phyloP scores from a whole-genome alignment of 305 asterid species.

The Fraxinus dipetala region DNA sequence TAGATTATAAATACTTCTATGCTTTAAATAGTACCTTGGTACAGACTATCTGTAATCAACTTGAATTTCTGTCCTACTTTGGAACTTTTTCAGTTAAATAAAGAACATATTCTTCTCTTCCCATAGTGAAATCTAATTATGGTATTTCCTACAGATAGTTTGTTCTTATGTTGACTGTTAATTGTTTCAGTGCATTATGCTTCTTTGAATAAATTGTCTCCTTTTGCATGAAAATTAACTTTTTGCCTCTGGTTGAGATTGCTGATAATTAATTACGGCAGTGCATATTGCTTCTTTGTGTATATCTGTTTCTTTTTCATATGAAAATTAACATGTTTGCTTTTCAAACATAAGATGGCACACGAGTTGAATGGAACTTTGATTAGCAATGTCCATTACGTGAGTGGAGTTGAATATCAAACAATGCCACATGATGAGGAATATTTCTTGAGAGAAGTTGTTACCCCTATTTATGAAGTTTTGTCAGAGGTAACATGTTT shows the following conservation, averaged over 20 bases:
- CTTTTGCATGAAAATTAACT: conserved; percentile 21
- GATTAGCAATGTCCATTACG: conserved; percentile 59
- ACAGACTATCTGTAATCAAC: not conserved
- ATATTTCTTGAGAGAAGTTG: conserved; percentile 74
- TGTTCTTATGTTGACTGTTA: conserved; percentile 8
- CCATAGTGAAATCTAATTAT: not conserved
- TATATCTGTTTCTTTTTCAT: not conserved
- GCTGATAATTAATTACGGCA: not conserved
- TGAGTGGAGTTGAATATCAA: conserved; percentile 61
- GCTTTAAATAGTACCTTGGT: conserved; percentile 1
- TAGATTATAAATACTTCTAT: not conserved
- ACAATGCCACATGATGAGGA: conserved; percentile 60
- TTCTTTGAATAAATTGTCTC: conserved; percentile 9
- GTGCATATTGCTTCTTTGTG: conserved; percentile 14
- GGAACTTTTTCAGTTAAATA: not conserved
- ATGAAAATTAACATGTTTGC: conserved; percentile 24
- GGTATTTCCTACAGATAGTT: not conserved
- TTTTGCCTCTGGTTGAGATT: not conserved
- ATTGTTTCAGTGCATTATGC: conserved; percentile 3
- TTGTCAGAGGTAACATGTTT: conserved; percentile 54
- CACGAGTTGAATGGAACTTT: conserved; percentile 63
- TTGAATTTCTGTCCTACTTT: not conserved
- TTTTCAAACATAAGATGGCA: conserved; percentile 70
- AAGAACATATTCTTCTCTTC: conserved; percentile 5
- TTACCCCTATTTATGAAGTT: conserved; percentile 86